These are phyloP conservation scores for Choanephora cucurbitarum DNA, from an alignment of 371 early-diverging fungal species.

Conservation along the genomic window DNA sequence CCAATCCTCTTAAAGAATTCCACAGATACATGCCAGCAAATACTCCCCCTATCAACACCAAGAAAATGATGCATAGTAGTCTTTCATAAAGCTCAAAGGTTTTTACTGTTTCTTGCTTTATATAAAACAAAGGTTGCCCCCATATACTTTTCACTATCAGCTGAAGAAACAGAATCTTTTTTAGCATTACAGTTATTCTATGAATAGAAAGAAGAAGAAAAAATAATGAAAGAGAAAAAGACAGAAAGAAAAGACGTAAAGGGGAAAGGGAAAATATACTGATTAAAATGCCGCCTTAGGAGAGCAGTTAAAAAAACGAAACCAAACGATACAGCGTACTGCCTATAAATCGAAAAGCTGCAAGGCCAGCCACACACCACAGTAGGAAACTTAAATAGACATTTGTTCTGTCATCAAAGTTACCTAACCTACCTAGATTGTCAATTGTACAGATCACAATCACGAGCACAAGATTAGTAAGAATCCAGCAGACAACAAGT, in stretches of 20 bases:
- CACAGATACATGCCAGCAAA: constrained; percentile 61
- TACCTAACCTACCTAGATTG: constrained; percentile 31
- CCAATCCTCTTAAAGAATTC: background rate
- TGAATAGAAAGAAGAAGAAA: constrained; percentile 1
- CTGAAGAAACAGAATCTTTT: constrained; percentile 3
- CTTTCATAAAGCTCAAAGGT: constrained; percentile 45
- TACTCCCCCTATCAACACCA: constrained; percentile 71
- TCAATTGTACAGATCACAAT: constrained; percentile 42
- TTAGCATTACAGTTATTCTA: background rate
- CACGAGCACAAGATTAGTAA: constrained; percentile 75
- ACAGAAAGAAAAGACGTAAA: constrained; percentile 2
- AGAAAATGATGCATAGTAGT: constrained; percentile 41
- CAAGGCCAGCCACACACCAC: constrained; percentile 80
- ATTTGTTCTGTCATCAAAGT: constrained; percentile 43
- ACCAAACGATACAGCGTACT: constrained; percentile 54
- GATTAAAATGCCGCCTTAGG: constrained; percentile 27
- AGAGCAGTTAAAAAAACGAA: constrained; percentile 46
- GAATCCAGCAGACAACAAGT: constrained; percentile 81
- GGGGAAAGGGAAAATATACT: background rate
- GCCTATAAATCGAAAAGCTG: constrained; percentile 78
- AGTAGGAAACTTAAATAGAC: constrained; percentile 77
- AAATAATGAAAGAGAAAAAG: constrained; percentile 2
- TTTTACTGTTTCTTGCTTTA: constrained; percentile 11
- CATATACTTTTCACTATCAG: constrained; percentile 21
- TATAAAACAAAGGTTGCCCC: constrained; percentile 14